A percentile compares a stretch with the other conserved stretches of the same genome.
These are phyloP conservation scores for Candida fluviatilis DNA, from an alignment of 805 yeast species.

Conservation along the genomic window DNA sequence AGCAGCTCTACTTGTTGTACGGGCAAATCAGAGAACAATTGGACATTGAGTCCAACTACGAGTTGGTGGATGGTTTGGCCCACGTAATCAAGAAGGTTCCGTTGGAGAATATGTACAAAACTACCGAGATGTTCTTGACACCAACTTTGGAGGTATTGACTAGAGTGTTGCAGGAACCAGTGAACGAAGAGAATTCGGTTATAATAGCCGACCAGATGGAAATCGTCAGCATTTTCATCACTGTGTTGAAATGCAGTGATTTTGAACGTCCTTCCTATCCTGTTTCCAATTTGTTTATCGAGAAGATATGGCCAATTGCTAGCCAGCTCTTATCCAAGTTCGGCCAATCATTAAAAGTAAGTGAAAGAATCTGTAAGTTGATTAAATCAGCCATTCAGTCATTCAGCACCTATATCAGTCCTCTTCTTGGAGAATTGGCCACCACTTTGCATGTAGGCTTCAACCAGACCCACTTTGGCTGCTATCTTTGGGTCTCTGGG, in stretches of 20 bases:
- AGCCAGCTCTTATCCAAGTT: conserved; percentile 45
- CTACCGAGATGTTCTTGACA: conserved; percentile 59
- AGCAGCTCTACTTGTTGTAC: conserved; percentile 74
- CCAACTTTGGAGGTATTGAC: conserved; percentile 55
- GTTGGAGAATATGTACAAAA: conserved; percentile 46
- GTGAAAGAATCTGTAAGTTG: conserved; percentile 72
- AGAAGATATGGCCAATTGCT: conserved; percentile 57
- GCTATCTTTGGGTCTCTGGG: conserved; percentile 90
- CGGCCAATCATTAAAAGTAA: conserved; percentile 58
- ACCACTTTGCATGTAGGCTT: conserved; percentile 68
- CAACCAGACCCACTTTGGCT: conserved; percentile 64
- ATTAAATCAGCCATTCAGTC: conserved; percentile 63
- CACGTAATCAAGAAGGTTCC: conserved; percentile 68
- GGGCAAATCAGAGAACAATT: conserved; percentile 46
- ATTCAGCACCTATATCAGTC: conserved; percentile 51
- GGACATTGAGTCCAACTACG: conserved; percentile 67
- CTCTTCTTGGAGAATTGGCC: conserved; percentile 62
- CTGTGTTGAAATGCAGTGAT: conserved; percentile 48
- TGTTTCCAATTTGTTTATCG: conserved; percentile 48
- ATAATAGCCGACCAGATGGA: conserved; percentile 68
- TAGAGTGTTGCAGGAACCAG: conserved; percentile 14
- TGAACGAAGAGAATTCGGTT: conserved; percentile 37
- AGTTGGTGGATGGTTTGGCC: conserved; percentile 85
- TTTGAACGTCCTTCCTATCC: conserved; percentile 42
- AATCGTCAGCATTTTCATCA: conserved; percentile 56